Percentiles rank a stretch among this genome's conserved stretches.
Evolutionary conservation across 805 yeast species (phyloP).

Genomic region (Ogataea parapolymorpha): DNA sequence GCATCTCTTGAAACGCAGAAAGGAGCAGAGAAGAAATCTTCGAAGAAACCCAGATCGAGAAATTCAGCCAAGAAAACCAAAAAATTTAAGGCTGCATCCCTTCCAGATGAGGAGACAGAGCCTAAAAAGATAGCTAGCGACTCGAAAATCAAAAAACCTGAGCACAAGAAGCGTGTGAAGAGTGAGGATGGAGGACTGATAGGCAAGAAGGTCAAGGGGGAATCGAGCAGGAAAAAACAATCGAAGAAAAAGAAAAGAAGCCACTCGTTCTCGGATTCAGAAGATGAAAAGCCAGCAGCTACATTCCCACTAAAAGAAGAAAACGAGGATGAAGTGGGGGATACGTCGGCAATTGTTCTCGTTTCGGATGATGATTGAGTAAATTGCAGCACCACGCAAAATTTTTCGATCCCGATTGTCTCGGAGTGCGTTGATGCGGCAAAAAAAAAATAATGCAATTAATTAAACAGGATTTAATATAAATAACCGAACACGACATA

Average conservation of each 20-base stretch:
- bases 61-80: background rate
- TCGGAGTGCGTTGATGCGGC: background rate
- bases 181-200: constrained; percentile 3
- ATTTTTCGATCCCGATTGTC: background rate
- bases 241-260: background rate
- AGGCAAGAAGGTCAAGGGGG: background rate
- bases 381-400: background rate
- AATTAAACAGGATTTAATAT: background rate
- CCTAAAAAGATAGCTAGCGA: background rate
- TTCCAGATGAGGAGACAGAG: background rate
- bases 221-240: background rate
- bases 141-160: background rate
- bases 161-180: background rate
- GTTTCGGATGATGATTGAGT: constrained; percentile 11
- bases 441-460: background rate
- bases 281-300: background rate
- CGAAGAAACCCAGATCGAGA: background rate
- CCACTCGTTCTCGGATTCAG: constrained; percentile 4
- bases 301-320: background rate
- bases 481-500: background rate
- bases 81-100: background rate
- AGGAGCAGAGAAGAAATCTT: background rate
- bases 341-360: constrained; percentile 19
- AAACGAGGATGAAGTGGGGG: constrained; percentile 9
- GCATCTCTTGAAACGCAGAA: background rate